Evolutionary conservation across 345 rosid genomes (phyloP), one percentile per base, ranked within the genome.

Genomic region (Psidium friedrichsthalianum): DNA sequence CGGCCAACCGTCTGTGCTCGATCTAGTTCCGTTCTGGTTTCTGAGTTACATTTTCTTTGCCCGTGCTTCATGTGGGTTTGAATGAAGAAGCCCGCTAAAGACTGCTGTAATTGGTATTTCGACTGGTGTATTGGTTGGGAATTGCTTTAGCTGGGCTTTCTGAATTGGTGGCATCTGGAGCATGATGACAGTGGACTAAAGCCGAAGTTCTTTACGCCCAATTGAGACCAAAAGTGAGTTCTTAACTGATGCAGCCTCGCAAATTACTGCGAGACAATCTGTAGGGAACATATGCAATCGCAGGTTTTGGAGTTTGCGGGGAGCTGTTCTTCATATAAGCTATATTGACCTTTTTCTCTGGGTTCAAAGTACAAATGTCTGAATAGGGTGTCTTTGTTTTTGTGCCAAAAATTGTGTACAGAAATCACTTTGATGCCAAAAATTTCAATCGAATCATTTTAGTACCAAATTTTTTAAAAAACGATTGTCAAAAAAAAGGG

Each of bases 61-160:
- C 98, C 98, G 80, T 97, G 99, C 93, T 97, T 97, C 95, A 95
- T 97, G 98, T 97, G 98, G 98, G 96, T 93, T 16, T 94, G 95
- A 25, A 95, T 94, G 6, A 95, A 95, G 89, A 95, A 87, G 85
- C 98, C 99, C 1, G 40, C 92, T 0, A 97, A 94, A 84, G 95
- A 92, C 90, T 95, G 97, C 92, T 95, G 95, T 93, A 94, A 90
- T 51, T 97, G 98, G 98, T 95, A 95, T 86, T 95, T 97, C 91
- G 92, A 97, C 24, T 97, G 98, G 99, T 97, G 57, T 98, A 98
- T 51, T 95, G 99, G 99, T 84, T 97, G 49, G 98, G 99, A 12
- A 87, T 97, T 84, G 97, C 95, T 13, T 97, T 86, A 95, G 98
- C 93, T 82, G 93, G 92, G 96, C 97, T 51, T 95, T 97, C 88